Conservation (phyloP, 345 rosid genomes). For the Corchorus capsularis region DNA sequence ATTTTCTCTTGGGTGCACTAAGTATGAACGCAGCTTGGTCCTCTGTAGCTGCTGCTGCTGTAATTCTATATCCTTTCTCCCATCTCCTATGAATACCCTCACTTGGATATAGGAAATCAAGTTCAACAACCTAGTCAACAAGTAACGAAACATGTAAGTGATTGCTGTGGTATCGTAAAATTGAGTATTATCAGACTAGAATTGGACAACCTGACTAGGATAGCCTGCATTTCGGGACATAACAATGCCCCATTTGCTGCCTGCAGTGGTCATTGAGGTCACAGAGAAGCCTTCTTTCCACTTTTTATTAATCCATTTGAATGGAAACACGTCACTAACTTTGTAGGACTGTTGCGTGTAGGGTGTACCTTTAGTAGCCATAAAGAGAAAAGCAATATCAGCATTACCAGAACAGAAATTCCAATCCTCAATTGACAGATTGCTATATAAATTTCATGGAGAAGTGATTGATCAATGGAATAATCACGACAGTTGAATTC, state of each 20-base stretch:
- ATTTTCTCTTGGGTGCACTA: conserved; percentile 70
- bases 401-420: not conserved
- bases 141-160: not conserved
- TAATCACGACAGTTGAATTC: not conserved
- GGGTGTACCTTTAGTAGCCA: conserved; percentile 52
- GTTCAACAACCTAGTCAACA: conserved; percentile 66
- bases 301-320: conserved; percentile 92
- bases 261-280: conserved; percentile 92
- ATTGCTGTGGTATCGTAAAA: not conserved
- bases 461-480: not conserved
- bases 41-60: conserved; percentile 84
- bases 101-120: conserved; percentile 95
- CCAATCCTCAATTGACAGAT: not conserved
- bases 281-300: conserved; percentile 96
- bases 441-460: not conserved
- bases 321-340: conserved; percentile 89
- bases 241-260: conserved; percentile 85
- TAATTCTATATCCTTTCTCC: conserved; percentile 84
- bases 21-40: conserved; percentile 93
- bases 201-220: conserved; percentile 60
- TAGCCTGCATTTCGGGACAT: conserved; percentile 92
- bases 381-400: conserved; percentile 3
- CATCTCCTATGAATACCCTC: conserved; percentile 94
- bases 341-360: conserved; percentile 91
- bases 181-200: not conserved